Percentiles rank a stretch among this genome's conserved stretches.
These are phyloP conservation scores for Malassezia japonica DNA, from an alignment of 1,284 basidiomycete genomes.

Conservation along the genomic window DNA sequence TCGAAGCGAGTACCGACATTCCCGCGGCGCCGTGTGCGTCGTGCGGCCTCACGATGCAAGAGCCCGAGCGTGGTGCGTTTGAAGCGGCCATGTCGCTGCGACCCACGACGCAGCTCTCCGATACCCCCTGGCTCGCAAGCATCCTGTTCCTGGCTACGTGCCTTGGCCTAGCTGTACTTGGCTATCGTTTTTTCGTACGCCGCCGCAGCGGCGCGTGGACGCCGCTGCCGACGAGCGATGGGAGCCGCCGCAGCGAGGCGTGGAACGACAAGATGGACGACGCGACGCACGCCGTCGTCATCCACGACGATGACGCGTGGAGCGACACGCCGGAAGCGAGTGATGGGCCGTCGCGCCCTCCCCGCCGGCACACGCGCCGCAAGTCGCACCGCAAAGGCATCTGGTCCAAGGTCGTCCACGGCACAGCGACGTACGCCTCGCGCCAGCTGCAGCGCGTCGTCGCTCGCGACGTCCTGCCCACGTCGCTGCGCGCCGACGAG, in stretches of 20 bases:
- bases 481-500: background rate
- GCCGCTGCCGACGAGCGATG: background rate
- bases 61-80: too few relatives aligned
- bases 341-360: too few relatives aligned
- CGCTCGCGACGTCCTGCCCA: background rate
- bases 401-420: background rate
- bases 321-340: background rate
- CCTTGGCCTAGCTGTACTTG: too few relatives aligned
- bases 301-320: background rate
- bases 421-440: background rate
- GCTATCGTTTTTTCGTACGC: too few relatives aligned
- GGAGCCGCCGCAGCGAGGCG: too few relatives aligned
- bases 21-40: conserved; percentile 20
- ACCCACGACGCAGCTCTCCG: too few relatives aligned
- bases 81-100: too few relatives aligned
- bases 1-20: conserved; percentile 68
- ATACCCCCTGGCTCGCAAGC: too few relatives aligned
- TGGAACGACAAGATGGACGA: background rate
- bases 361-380: background rate
- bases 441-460: background rate
- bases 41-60: too few relatives aligned
- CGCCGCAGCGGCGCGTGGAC: background rate
- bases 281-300: background rate
- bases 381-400: background rate
- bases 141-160: too few relatives aligned